Evolutionary conservation across 2,329 filamentous ascomycete species (phyloP).

Genomic region (Raffaelea ambrosiae): DNA sequence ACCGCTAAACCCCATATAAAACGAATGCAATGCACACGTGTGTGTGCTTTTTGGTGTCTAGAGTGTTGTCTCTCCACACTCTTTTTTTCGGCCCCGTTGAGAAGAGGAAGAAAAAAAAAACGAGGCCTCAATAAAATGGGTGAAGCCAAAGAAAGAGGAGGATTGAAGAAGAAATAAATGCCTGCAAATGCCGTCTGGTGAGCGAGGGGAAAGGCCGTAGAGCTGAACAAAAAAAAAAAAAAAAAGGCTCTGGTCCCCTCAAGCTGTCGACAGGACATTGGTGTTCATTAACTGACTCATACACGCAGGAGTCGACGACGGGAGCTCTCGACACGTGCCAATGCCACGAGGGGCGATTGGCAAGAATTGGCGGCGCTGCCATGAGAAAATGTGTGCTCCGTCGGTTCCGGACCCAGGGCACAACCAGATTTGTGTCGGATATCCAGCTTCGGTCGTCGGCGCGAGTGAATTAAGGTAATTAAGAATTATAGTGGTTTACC

Average conservation of each 20-base stretch:
- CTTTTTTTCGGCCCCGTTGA: not conserved
- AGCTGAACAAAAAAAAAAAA: too few species aligned
- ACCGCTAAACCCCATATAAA: constrained; percentile 7
- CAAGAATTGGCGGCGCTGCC: too few species aligned
- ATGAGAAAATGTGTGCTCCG: not conserved
- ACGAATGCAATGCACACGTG: constrained; percentile 12
- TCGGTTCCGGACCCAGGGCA: not conserved
- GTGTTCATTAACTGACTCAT: too few species aligned
- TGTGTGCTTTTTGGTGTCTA: constrained; percentile 4
- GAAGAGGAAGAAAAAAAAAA: not conserved
- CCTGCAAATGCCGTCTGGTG: not conserved
- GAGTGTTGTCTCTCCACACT: too few species aligned
- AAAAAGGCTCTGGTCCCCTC: too few species aligned
- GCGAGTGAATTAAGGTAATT: not conserved
- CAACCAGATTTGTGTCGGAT: not conserved
- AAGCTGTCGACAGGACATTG: too few species aligned
- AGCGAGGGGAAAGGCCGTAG: not conserved
- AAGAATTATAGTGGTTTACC: constrained; percentile 15
- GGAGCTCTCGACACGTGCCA: too few species aligned
- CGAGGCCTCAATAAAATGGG: not conserved
- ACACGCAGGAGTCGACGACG: too few species aligned
- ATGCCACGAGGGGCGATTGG: too few species aligned
- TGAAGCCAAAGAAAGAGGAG: not conserved
- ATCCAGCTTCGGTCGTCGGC: not conserved
- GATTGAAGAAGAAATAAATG: not conserved